Conservation (phyloP, 768 basidiomycete species). For the Nidula microcarpa region DNA sequence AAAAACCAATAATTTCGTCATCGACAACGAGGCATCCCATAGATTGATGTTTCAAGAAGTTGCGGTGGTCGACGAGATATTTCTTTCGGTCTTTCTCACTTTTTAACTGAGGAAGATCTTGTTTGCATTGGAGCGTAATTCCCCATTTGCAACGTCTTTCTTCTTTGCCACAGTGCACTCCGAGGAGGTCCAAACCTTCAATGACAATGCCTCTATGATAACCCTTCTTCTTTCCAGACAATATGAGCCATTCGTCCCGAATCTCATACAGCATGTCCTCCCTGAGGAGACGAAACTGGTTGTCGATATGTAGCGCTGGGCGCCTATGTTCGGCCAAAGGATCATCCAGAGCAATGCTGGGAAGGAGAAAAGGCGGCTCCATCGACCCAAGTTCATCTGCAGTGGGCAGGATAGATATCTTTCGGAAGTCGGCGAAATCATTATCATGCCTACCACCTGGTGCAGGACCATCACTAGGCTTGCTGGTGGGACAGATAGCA, state of each 20-base stretch:
- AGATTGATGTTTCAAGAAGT: conserved; percentile 51
- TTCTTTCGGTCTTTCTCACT: conserved; percentile 29
- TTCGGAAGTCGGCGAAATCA: conserved; percentile 56
- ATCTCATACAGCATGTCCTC: conserved; percentile 63
- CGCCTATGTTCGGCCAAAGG: conserved; percentile 31
- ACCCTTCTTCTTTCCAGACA: conserved; percentile 33
- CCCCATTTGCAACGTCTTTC: conserved; percentile 31
- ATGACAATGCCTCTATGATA: conserved; percentile 32
- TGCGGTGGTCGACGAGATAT: conserved; percentile 31
- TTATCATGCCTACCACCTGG: conserved; percentile 74
- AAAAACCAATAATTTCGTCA: conserved; percentile 46
- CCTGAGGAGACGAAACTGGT: conserved; percentile 61
- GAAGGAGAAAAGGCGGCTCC: conserved; percentile 46
- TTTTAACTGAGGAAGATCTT: conserved; percentile 34
- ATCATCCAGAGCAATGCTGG: conserved; percentile 39
- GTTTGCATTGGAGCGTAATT: conserved; percentile 29
- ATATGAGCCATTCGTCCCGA: conserved; percentile 49
- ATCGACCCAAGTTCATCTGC: conserved; percentile 49
- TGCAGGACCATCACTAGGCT: conserved; percentile 13
- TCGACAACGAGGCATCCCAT: conserved; percentile 49
- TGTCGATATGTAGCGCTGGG: conserved; percentile 52
- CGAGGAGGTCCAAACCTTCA: conserved; percentile 30
- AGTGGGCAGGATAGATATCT: conserved; percentile 63
- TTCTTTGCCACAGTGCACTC: conserved; percentile 27
- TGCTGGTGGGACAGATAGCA: conserved; percentile 5